Evolutionary conservation across 345 rosid genomes (phyloP).

Genomic region (Eucalyptus pauciflora): DNA sequence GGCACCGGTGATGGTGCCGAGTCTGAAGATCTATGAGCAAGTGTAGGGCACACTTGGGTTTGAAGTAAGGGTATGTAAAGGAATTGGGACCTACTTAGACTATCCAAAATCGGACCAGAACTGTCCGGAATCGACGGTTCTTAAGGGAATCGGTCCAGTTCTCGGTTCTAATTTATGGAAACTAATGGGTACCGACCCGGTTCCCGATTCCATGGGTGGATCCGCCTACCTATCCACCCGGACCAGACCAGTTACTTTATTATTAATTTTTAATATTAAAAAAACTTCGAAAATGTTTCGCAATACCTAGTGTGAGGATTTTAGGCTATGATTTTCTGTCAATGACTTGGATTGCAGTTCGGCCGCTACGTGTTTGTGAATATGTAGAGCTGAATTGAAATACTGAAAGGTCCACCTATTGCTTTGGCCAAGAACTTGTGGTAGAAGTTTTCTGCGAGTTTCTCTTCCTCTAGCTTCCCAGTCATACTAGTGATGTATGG

Average conservation of each 20-base stretch:
- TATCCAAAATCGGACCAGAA: accelerated
- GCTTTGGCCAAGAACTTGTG: neutral
- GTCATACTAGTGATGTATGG: neutral
- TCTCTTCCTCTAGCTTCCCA: neutral
- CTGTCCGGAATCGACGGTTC: accelerated
- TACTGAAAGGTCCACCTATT: neutral
- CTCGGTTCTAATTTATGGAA: accelerated
- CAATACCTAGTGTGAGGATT: neutral
- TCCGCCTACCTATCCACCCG: accelerated
- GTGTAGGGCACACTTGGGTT: conserved; percentile 7
- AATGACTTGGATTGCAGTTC: neutral
- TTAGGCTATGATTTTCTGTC: neutral
- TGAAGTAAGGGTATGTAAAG: neutral
- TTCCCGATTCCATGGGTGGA: accelerated
- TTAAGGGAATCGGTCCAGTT: accelerated
- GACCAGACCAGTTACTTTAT: accelerated
- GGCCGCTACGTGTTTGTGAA: neutral
- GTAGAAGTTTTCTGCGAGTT: neutral
- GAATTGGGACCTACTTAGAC: conserved; percentile 52
- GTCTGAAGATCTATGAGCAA: conserved; percentile 63
- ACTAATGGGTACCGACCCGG: accelerated
- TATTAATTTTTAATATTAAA: too few relatives aligned
- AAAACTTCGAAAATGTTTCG: too few relatives aligned
- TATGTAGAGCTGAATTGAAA: neutral
- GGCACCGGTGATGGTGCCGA: conserved; percentile 57